phyloP scores from a whole-genome alignment of 805 yeast species.

The Dipodascus geniculatus region DNA sequence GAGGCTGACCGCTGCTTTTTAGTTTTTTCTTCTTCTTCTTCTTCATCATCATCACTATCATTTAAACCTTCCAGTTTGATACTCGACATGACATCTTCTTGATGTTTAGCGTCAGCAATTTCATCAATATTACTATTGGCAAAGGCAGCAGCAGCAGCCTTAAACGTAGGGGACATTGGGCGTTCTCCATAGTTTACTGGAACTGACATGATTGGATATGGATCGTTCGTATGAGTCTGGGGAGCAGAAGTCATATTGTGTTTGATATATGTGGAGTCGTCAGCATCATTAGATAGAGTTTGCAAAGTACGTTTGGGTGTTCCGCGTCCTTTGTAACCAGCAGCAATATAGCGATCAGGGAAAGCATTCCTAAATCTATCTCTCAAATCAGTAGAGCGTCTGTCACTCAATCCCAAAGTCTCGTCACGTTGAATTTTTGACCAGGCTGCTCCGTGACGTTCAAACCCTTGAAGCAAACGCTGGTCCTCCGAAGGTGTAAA shows the following conservation, averaged over 20 bases:
- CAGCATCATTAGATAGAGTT: not conserved
- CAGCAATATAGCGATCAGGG: constrained; percentile 32
- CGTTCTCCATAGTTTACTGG: not conserved
- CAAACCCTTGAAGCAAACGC: constrained; percentile 30
- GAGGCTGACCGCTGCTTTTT: not conserved
- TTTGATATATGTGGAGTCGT: not conserved
- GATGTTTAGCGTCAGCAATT: constrained; percentile 34
- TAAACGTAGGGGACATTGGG: constrained; percentile 6
- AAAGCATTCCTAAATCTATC: constrained; percentile 35
- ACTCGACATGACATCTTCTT: constrained; percentile 34
- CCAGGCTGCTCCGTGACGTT: constrained; percentile 35
- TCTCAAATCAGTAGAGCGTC: constrained; percentile 33
- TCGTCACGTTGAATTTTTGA: constrained; percentile 33
- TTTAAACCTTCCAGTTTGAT: constrained; percentile 23
- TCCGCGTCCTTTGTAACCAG: constrained; percentile 32
- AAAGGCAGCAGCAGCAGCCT: constrained; percentile 13
- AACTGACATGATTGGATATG: not conserved
- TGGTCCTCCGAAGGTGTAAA: constrained; percentile 33
- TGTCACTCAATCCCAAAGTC: constrained; percentile 25
- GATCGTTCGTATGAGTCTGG: not conserved
- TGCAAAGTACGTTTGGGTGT: constrained; percentile 1
- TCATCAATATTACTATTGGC: constrained; percentile 13
- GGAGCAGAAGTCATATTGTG: not conserved
- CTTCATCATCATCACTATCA: constrained; percentile 3
- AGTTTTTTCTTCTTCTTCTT: constrained; percentile 2